Evolutionary conservation across 768 basidiomycete genomes (phyloP).

Genomic region (Agrocybe praecox): DNA sequence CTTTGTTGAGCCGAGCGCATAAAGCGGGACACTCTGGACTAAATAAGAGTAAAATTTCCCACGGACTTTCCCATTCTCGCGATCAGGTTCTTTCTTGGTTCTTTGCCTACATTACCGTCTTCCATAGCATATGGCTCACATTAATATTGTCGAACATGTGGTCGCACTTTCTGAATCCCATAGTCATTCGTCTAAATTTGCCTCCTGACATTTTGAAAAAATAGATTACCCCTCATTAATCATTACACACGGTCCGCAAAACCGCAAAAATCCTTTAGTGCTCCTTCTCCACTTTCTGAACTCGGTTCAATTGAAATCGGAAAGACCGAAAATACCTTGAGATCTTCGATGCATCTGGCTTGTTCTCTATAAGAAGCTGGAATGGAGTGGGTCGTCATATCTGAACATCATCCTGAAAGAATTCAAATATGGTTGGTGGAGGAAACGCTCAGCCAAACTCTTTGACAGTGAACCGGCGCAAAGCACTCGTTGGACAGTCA

Average conservation of each 20-base stretch:
- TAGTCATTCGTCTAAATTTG: slow-evolving; percentile 2
- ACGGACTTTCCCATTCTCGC: slow-evolving; percentile 11
- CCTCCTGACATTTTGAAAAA: neutral
- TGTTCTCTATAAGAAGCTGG: slow-evolving; percentile 6
- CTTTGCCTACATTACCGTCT: slow-evolving; percentile 15
- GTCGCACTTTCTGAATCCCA: slow-evolving; percentile 12
- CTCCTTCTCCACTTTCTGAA: neutral
- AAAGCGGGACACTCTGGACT: too few relatives aligned
- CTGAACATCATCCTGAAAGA: slow-evolving; percentile 7
- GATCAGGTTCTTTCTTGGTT: neutral
- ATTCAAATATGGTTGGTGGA: slow-evolving; percentile 42
- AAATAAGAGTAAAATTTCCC: too few relatives aligned
- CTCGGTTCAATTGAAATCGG: neutral
- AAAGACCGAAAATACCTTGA: slow-evolving; percentile 2
- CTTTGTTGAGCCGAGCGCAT: too few relatives aligned
- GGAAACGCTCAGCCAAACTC: slow-evolving; percentile 27
- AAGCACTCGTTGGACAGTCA: slow-evolving; percentile 60
- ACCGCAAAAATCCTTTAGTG: neutral
- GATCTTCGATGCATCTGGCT: neutral
- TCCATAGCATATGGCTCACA: slow-evolving; percentile 21
- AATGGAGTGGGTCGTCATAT: slow-evolving; percentile 1
- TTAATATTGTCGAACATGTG: slow-evolving; percentile 26
- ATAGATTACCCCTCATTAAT: neutral
- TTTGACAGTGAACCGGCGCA: slow-evolving; percentile 48
- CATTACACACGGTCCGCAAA: neutral